These are phyloP conservation scores for Taphrina betulina DNA, from an alignment of 1,139 yeast genomes.

Conservation along the genomic window DNA sequence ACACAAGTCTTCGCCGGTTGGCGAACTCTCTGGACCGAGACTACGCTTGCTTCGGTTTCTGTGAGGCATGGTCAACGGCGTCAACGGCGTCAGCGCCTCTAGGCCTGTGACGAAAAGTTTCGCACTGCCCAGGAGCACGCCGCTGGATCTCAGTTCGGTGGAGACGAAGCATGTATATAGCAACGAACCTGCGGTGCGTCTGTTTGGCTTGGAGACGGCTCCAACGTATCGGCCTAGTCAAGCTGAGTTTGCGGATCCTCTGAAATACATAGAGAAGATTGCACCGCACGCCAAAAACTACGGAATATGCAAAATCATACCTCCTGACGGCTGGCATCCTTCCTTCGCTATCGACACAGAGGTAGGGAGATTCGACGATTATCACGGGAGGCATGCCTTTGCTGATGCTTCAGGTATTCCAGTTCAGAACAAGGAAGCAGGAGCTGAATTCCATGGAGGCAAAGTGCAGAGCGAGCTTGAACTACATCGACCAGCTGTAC, in stretches of 20 bases:
- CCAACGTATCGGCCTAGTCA: slow-evolving; percentile 54
- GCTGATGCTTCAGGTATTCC: slow-evolving; percentile 43
- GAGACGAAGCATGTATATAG: slow-evolving; percentile 21
- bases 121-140: neutral
- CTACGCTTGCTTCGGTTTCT: too few relatives aligned
- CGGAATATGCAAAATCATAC: slow-evolving; percentile 75
- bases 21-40: too few relatives aligned
- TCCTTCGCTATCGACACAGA: slow-evolving; percentile 53
- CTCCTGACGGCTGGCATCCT: slow-evolving; percentile 51
- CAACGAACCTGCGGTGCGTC: slow-evolving; percentile 10
- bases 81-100: slow-evolving; percentile 29
- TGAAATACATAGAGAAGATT: slow-evolving; percentile 42
- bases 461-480: slow-evolving; percentile 44
- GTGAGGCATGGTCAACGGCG: slow-evolving; percentile 28
- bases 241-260: slow-evolving; percentile 54
- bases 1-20: too few relatives aligned
- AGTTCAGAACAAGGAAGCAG: slow-evolving; percentile 59
- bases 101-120: slow-evolving; percentile 17
- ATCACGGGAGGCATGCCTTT: too few relatives aligned
- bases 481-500: slow-evolving; percentile 45
- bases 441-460: slow-evolving; percentile 51
- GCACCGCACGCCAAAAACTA: slow-evolving; percentile 50
- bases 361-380: slow-evolving; percentile 42
- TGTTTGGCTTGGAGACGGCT: slow-evolving; percentile 45
- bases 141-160: slow-evolving; percentile 23